A percentile compares a stretch with the other conserved stretches of the same genome.
These are phyloP conservation scores for Rhododendron mucronatum DNA, from an alignment of 148 eudicot genomes.

Conservation along the genomic window DNA sequence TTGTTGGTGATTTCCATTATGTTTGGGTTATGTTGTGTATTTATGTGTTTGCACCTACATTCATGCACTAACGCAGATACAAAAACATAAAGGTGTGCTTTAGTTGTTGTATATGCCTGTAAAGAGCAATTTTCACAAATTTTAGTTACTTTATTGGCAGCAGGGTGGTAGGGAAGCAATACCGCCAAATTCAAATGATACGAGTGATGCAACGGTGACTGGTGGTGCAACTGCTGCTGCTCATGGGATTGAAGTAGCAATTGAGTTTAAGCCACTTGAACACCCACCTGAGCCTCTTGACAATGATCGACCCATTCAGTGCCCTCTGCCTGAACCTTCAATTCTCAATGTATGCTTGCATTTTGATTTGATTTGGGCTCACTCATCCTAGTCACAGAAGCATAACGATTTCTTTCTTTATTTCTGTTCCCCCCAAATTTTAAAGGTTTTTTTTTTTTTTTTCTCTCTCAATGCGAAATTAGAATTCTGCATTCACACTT, in stretches of 20 bases:
- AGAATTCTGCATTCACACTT: too few relatives aligned
- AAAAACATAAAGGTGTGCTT: not conserved
- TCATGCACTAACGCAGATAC: not conserved
- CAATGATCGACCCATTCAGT: slow-evolving; percentile 71
- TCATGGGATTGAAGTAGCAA: slow-evolving; percentile 62
- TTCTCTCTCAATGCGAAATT: too few relatives aligned
- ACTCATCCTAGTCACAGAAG: not conserved
- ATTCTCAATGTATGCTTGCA: slow-evolving; percentile 73
- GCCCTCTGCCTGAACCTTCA: slow-evolving; percentile 91
- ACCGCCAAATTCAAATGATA: slow-evolving; percentile 36
- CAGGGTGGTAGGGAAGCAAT: slow-evolving; percentile 51
- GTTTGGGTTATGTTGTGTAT: not conserved
- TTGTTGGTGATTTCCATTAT: not conserved
- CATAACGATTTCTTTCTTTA: not conserved
- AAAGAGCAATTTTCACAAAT: not conserved
- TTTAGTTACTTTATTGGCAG: slow-evolving; percentile 14
- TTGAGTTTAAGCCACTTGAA: slow-evolving; percentile 85
- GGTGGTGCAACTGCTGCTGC: slow-evolving; percentile 10
- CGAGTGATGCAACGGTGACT: slow-evolving; percentile 19
- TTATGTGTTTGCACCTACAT: not conserved
- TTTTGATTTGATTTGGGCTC: not conserved
- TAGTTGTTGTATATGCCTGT: not conserved
- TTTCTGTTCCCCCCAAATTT: not conserved
- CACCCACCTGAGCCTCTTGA: slow-evolving; percentile 81
- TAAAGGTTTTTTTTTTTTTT: too few relatives aligned